phyloP scores from a whole-genome alignment of 176 grass and related monocot genomes.

The Dendrocalamus sinicus region DNA sequence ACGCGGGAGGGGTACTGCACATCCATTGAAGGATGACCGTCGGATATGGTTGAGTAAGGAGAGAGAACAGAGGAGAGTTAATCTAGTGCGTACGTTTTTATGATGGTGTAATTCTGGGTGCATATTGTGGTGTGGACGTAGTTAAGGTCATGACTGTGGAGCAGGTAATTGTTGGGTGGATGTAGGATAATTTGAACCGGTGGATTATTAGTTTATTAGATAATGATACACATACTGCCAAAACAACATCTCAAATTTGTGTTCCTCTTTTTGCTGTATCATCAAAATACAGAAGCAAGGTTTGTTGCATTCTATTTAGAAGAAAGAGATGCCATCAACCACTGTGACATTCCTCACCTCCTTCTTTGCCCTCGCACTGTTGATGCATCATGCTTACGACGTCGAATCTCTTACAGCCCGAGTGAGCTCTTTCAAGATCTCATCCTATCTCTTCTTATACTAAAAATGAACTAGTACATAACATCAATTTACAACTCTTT shows the following conservation, averaged over 20 bases:
- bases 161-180: too few relatives aligned
- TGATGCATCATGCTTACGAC: neutral
- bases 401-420: neutral
- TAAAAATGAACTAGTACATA: neutral
- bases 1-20: too few relatives aligned
- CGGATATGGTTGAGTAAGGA: too few relatives aligned
- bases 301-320: neutral
- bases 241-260: neutral
- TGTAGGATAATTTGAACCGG: too few relatives aligned
- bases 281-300: neutral
- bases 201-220: too few relatives aligned
- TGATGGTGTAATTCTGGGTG: too few relatives aligned
- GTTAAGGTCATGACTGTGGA: too few relatives aligned
- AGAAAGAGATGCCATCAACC: slow-evolving; percentile 29
- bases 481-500: neutral
- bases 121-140: too few relatives aligned
- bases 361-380: slow-evolving; percentile 15
- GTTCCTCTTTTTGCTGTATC: neutral
- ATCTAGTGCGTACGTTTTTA: too few relatives aligned
- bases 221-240: neutral
- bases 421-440: neutral
- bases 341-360: neutral
- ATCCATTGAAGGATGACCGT: too few relatives aligned
- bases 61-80: too few relatives aligned
- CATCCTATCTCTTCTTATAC: neutral